phyloP scores from a whole-genome alignment of 441 rosid genomes.

The Lepidium campestre region DNA sequence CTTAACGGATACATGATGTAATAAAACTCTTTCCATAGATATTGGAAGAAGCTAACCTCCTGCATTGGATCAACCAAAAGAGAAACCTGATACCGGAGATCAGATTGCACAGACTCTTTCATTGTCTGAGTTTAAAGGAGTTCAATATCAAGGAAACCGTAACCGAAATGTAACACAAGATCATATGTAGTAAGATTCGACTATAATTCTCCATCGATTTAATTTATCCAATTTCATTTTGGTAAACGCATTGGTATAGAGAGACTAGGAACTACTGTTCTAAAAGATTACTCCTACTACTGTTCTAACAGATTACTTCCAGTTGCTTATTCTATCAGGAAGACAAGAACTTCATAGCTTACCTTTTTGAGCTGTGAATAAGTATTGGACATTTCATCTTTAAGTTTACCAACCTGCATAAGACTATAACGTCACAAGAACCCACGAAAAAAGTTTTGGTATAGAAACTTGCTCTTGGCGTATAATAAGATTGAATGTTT shows the following conservation, averaged over 20 bases:
- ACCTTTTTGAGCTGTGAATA: conserved; percentile 81
- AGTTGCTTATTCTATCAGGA: neutral
- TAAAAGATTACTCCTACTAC: neutral
- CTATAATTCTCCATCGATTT: neutral
- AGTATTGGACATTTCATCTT: conserved; percentile 83
- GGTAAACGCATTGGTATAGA: neutral
- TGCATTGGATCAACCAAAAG: conserved; percentile 89
- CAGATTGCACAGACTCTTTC: conserved; percentile 74
- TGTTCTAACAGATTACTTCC: neutral
- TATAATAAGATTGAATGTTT: neutral
- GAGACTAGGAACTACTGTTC: neutral
- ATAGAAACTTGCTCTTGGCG: neutral
- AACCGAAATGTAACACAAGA: neutral
- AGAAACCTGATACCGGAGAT: conserved; percentile 75
- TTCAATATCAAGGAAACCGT: neutral
- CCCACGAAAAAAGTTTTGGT: neutral
- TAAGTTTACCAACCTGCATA: conserved; percentile 70
- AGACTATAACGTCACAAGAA: neutral
- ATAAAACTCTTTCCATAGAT: neutral
- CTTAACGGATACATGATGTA: neutral
- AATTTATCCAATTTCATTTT: neutral
- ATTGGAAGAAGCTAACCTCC: conserved; percentile 46
- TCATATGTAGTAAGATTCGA: neutral
- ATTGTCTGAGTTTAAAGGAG: conserved; percentile 40
- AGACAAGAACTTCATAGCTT: conserved; percentile 5